phyloP scores from a whole-genome alignment of 768 basidiomycete species.

The Hericium alpestre region DNA sequence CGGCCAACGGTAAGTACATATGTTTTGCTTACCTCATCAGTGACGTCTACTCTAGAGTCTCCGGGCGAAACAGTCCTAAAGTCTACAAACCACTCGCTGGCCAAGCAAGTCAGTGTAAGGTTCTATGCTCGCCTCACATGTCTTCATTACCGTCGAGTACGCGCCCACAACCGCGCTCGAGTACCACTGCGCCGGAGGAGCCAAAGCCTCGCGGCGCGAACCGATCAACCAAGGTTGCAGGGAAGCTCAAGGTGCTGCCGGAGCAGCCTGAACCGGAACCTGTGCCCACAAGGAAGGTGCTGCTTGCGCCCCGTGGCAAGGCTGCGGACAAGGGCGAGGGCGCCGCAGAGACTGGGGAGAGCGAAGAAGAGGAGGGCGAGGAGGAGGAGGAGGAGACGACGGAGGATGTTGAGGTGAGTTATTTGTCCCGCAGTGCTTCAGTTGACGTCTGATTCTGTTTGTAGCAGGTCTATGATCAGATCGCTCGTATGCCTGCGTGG shows the following conservation, averaged over 20 bases:
- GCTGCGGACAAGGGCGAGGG: conserved; percentile 18
- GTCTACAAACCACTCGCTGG: neutral
- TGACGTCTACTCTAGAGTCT: too few species aligned
- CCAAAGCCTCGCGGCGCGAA: conserved; percentile 62
- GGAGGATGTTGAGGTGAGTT: conserved; percentile 49
- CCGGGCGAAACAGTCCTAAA: neutral
- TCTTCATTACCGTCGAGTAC: too few species aligned
- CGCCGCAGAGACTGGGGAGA: conserved; percentile 20
- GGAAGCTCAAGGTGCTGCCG: conserved; percentile 81
- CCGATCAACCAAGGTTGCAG: conserved; percentile 69
- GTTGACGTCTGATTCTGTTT: neutral
- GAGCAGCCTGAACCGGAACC: conserved; percentile 58
- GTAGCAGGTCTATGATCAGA: conserved; percentile 80
- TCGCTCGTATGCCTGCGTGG: conserved; percentile 91
- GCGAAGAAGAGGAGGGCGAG: conserved; percentile 46
- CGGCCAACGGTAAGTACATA: too few species aligned
- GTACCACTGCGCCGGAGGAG: conserved; percentile 21
- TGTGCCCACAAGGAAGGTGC: conserved; percentile 13
- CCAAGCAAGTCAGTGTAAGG: too few species aligned
- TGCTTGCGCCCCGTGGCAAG: conserved; percentile 6
- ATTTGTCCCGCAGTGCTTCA: neutral
- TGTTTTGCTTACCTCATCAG: too few species aligned
- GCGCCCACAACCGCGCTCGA: neutral
- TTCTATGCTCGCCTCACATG: too few species aligned
- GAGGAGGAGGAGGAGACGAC: conserved; percentile 56